A percentile compares a stretch with the other conserved stretches of the same genome.
Conservation (phyloP, 2,329 filamentous ascomycete species). For the Aureobasidium leucospermi region DNA sequence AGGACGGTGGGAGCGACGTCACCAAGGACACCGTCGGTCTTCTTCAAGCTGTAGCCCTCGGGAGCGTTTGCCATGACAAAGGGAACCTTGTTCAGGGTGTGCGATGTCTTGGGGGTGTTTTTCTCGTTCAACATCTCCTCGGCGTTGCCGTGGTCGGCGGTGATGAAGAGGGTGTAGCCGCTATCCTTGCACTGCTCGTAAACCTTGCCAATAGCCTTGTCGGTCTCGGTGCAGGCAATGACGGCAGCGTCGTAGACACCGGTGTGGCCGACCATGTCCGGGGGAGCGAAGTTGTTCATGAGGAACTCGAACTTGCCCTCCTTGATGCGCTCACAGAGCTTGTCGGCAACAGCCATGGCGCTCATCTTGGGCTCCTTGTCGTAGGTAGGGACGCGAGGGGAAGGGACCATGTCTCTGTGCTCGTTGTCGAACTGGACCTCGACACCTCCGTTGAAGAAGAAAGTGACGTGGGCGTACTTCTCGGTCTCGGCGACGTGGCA, state of each 20-base stretch:
- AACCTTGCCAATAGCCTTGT: constrained; percentile 88
- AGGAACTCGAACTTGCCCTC: constrained; percentile 89
- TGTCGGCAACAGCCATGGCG: constrained; percentile 79
- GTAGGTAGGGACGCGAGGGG: constrained; percentile 92
- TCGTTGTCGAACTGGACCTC: constrained; percentile 94
- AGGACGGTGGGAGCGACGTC: constrained; percentile 95
- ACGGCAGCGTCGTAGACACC: constrained; percentile 95
- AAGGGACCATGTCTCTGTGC: constrained; percentile 86
- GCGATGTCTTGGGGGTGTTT: constrained; percentile 93
- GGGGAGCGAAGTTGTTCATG: constrained; percentile 99
- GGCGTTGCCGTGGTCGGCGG: constrained; percentile 90
- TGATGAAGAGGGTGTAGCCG: constrained; percentile 90
- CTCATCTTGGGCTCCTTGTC: constrained; percentile 95
- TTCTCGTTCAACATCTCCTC: constrained; percentile 98
- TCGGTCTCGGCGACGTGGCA: constrained; percentile 97
- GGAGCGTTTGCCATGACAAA: constrained; percentile 98
- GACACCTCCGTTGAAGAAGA: constrained; percentile 99
- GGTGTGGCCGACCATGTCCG: constrained; percentile 98
- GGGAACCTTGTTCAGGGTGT: constrained; percentile 96
- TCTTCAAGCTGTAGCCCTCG: constrained; percentile 76
- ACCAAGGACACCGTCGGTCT: constrained; percentile 81
- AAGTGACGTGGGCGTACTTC: constrained; percentile 98
- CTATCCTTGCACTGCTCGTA: constrained; percentile 91
- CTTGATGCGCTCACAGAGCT: constrained; percentile 77
- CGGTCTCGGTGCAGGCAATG: constrained; percentile 74